phyloP scores from a whole-genome alignment of 139 green algal genomes.

The Marvania coccoides region DNA sequence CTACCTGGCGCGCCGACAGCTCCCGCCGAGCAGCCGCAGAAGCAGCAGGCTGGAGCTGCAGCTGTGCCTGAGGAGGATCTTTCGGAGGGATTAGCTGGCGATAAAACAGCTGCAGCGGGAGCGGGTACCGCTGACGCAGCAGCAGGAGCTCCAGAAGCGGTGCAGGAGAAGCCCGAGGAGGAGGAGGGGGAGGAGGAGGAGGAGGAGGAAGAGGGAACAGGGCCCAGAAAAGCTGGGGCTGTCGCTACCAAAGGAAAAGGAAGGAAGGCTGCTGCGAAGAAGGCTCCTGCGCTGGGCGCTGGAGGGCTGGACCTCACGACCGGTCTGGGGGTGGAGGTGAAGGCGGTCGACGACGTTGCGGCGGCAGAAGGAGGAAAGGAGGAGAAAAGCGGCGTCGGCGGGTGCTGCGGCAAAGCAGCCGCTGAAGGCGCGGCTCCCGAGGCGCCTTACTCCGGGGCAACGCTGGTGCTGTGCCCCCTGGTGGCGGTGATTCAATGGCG shows the following conservation, averaged over 20 bases:
- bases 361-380: background rate
- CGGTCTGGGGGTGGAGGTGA: background rate
- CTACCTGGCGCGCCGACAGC: background rate
- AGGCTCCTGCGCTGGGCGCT: too few species aligned
- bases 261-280: too few species aligned
- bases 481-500: conserved; percentile 91
- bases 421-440: background rate
- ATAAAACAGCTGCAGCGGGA: background rate
- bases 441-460: conserved; percentile 48
- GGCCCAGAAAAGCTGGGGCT: too few species aligned
- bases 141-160: background rate
- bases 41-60: background rate
- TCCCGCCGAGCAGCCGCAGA: background rate
- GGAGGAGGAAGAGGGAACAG: background rate
- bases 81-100: too few species aligned
- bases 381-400: too few species aligned
- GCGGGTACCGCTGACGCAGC: background rate
- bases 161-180: background rate
- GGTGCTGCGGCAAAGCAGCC: background rate
- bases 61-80: background rate
- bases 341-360: background rate
- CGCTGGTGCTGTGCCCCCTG: conserved; percentile 88
- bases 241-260: too few species aligned
- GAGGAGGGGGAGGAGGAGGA: background rate
- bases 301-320: background rate